Evolutionary conservation across 2,329 filamentous ascomycete genomes (phyloP).

Genomic region (Cytospora mali): DNA sequence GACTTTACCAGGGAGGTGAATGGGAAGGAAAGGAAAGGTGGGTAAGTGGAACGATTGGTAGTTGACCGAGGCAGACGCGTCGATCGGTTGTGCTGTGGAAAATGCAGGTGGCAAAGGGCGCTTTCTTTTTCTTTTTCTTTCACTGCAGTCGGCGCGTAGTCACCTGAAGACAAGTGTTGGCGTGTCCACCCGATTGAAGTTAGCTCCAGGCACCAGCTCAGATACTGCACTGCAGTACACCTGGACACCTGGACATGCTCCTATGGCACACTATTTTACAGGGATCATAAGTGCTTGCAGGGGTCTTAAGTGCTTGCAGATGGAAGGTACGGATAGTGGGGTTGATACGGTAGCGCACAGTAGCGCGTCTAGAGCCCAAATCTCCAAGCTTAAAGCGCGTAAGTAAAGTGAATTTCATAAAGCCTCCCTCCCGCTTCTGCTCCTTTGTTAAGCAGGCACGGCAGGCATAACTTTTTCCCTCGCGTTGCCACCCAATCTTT

Average conservation of each 20-base stretch:
- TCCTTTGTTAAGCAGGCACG: neutral
- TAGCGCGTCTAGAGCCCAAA: neutral
- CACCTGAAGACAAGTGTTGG: neutral
- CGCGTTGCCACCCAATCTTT: neutral
- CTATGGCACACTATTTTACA: neutral
- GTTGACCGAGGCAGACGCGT: neutral
- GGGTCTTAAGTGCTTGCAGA: conserved; percentile 1
- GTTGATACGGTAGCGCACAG: neutral
- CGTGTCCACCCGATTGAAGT: neutral
- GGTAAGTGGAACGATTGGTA: neutral
- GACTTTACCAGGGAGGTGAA: neutral
- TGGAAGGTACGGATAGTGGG: neutral
- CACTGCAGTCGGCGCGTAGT: neutral
- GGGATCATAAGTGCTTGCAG: neutral
- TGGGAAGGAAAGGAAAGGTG: neutral
- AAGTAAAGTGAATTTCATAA: neutral
- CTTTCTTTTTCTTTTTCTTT: neutral
- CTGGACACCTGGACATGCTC: too few relatives aligned
- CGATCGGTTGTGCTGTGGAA: neutral
- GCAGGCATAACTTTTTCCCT: neutral
- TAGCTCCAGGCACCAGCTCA: neutral
- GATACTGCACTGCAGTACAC: neutral
- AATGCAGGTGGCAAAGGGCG: neutral
- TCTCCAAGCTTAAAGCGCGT: neutral
- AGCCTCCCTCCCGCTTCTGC: neutral